These are phyloP conservation scores for Knoxdaviesia capensis DNA, from an alignment of 2,329 filamentous ascomycete species.

Conservation along the genomic window DNA sequence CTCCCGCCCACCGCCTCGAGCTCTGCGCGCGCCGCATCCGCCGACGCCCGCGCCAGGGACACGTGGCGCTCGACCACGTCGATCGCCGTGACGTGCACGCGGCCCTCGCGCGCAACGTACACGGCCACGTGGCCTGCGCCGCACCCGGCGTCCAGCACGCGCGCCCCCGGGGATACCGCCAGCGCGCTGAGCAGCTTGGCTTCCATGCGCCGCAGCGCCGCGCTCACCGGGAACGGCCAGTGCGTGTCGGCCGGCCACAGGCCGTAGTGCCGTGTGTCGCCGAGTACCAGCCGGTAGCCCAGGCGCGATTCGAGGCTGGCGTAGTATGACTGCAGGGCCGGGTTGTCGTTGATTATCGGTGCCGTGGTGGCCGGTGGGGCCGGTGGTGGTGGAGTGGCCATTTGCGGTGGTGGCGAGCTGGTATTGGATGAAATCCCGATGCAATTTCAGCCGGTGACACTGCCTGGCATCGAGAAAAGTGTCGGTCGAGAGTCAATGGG, in stretches of 20 bases:
- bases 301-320: conserved; percentile 21
- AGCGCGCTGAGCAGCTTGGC: conserved; percentile 21
- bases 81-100: conserved; percentile 21
- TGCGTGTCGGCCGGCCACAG: conserved; percentile 23
- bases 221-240: conserved; percentile 25
- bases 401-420: too few relatives aligned
- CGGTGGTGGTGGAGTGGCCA: too few relatives aligned
- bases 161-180: conserved; percentile 15
- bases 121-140: conserved; percentile 28
- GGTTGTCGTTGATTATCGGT: conserved; percentile 17
- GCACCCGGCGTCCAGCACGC: conserved; percentile 30
- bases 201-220: conserved; percentile 25
- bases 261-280: conserved; percentile 28
- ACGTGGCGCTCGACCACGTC: conserved; percentile 29
- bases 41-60: too few relatives aligned
- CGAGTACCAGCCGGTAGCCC: conserved; percentile 21
- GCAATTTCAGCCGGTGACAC: too few relatives aligned
- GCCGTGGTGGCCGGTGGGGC: too few relatives aligned
- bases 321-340: conserved; percentile 22
- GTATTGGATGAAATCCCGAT: too few relatives aligned
- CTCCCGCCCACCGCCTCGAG: conserved; percentile 18
- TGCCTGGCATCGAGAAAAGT: too few relatives aligned
- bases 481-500: too few relatives aligned
- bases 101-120: conserved; percentile 20
- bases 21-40: too few relatives aligned